These are phyloP conservation scores for Lactuca saligna DNA, from an alignment of 129 eudicot species.

Conservation along the genomic window DNA sequence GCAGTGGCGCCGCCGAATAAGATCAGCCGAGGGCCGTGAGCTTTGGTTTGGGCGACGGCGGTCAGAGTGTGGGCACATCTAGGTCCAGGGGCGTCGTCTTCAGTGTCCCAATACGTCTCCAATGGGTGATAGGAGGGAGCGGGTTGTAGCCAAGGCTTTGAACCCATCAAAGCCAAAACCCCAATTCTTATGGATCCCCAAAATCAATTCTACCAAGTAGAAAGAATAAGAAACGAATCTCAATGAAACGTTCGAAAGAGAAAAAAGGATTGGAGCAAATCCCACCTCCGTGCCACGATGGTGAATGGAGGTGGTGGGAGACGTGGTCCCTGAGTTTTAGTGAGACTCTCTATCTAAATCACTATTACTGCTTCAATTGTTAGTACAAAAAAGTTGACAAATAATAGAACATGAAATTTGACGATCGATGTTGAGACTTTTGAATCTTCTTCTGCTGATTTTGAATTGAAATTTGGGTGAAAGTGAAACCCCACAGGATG, in stretches of 20 bases:
- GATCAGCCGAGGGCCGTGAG: slow-evolving; percentile 86
- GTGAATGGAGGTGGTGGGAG: background rate
- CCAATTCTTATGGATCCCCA: slow-evolving; percentile 9
- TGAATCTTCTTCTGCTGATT: background rate
- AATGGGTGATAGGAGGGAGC: slow-evolving; percentile 64
- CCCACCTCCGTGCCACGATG: background rate
- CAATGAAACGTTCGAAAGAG: background rate
- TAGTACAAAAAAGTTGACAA: background rate
- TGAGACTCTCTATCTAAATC: background rate
- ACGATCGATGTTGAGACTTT: slow-evolving; percentile 2
- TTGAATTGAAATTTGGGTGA: slow-evolving; percentile 8
- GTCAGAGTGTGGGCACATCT: slow-evolving; percentile 93
- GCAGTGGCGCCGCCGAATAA: slow-evolving; percentile 96
- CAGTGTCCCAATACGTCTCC: slow-evolving; percentile 66
- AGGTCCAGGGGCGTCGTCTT: slow-evolving; percentile 88
- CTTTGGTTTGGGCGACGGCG: slow-evolving; percentile 76
- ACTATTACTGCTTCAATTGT: background rate
- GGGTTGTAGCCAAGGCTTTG: slow-evolving; percentile 80
- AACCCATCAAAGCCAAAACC: slow-evolving; percentile 56
- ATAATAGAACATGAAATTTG: background rate
- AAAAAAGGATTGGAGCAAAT: background rate
- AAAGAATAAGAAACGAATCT: background rate
- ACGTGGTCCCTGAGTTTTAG: background rate
- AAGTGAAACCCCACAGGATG: no score
- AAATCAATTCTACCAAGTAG: slow-evolving; percentile 1